These are phyloP conservation scores for Cynanchum wilfordii DNA, from an alignment of 257 asterid genomes.

Conservation along the genomic window DNA sequence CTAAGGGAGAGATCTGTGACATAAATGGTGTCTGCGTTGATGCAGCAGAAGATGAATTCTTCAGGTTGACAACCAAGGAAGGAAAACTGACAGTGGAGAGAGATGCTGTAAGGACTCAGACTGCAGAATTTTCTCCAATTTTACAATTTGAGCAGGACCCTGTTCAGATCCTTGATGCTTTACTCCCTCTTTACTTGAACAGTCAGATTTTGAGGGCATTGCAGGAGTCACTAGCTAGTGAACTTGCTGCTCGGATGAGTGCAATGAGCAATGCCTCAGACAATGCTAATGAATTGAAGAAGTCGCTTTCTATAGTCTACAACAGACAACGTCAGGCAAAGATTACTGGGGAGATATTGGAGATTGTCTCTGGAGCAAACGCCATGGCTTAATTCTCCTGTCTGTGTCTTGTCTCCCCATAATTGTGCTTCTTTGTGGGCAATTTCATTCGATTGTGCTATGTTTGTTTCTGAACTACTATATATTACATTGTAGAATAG, in stretches of 20 bases:
- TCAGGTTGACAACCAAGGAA: conserved; percentile 74
- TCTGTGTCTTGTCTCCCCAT: conserved; percentile 7
- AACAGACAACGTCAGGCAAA: conserved; percentile 86
- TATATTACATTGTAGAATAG: conserved; percentile 19
- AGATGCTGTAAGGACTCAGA: conserved; percentile 53
- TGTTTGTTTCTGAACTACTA: conserved; percentile 29
- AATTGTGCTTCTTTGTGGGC: conserved; percentile 21
- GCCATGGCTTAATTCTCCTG: conserved; percentile 35
- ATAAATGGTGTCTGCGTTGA: conserved; percentile 75
- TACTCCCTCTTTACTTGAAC: conserved; percentile 83
- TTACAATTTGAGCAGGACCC: conserved; percentile 95
- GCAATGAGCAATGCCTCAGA: conserved; percentile 88
- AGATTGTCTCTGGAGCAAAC: conserved; percentile 83
- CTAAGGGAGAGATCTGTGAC: conserved; percentile 87
- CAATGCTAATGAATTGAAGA: conserved; percentile 71
- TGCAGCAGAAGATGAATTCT: conserved; percentile 87
- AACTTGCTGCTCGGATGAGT: conserved; percentile 87
- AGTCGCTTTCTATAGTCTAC: conserved; percentile 44
- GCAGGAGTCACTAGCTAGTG: conserved; percentile 89
- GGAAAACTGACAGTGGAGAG: conserved; percentile 85
- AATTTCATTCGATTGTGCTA: conserved; percentile 15
- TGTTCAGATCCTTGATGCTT: conserved; percentile 76
- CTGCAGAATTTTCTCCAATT: conserved; percentile 66
- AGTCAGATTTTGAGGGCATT: conserved; percentile 77
- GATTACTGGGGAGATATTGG: conserved; percentile 91